Base-by-base conservation (phyloP, 305 asterid genomes). In the Rubia tinctorum region DNA sequence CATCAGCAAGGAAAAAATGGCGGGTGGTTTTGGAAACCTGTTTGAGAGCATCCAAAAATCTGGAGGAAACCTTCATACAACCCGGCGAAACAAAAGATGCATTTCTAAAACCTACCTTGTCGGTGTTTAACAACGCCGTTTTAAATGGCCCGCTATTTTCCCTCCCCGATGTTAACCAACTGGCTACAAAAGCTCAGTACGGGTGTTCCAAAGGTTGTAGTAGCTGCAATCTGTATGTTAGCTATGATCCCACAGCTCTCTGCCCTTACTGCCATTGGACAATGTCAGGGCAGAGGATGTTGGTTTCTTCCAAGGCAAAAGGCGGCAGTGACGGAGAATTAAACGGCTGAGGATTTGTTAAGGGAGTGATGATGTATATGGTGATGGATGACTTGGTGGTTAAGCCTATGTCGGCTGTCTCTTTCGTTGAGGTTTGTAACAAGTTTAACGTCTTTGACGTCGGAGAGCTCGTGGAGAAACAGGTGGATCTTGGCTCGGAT, bases 351-450 rank as follows among this genome's bases (percentile, higher is more conserved):
- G 59, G 59, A 0, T 63, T 61, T 73, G 71, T 63, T 62, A 84
- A 78, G 80, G 90, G 68, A 23, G 0, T 2, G 68, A 76, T 23
- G 64, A 58, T 14, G 12, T 58, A 58, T 22, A 58, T 58, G 64
- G 64, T 58, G 34, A 58, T 9, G 64, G 64, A 58, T 22, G 64
- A 58, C 6, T 22, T 58, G 64, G 64, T 58, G 6, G 64, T 58
- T 8, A 58, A 58, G 64, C 64, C 64, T 10, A 58, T 58, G 64
- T 58, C 64, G 2, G 64, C 64, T 34, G 3, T 58, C 64, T 10
- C 64, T 23, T 20, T 20, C 6, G 15, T 58, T 23, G 37, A 20
- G 34, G 27, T 22, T 20, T 23, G 27, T 58, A 58, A 58, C 37
- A 58, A 58, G 64, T 23, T n/a, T 58, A 8, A 20, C 27, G 13